Evolutionary conservation across 306 rosid genomes (phyloP), one percentile per base, ranked within the genome.

Genomic region (Cicer pinnatifidum): DNA sequence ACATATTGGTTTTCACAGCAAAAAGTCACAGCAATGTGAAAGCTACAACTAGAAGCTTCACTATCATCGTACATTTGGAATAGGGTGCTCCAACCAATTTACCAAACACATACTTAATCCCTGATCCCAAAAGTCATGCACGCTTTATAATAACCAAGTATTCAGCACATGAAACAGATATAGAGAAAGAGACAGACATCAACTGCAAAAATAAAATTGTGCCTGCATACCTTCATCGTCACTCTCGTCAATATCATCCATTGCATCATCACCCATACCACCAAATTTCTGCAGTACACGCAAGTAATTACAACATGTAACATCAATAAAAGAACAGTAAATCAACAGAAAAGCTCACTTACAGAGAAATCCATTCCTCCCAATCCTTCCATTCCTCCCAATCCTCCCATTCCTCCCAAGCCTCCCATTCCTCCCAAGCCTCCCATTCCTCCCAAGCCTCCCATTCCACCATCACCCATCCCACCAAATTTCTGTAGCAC

Each of bases 361-460:
- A 94, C 99, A 82, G 95, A 94, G 85, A 94, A 91, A 79, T 94
- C 99, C 99, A 94, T 91, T 47, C 95, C 98, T 52, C 92, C 97
- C 76, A 89, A 1, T 16, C 70, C 78, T 47, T 8, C 72, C 72
- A 67, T 46, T 3, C 72, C 72, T 46, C 72, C 72, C 16, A 67
- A 0, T 2, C 74, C 75, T 35, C 70, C 78, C 13, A 59, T 1
- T 12, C 66, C 63, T 0, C 60, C 60, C 7, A 54, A 9, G 4
- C 61, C 61, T 0, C 60, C 60, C 12, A 59, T 1, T 12, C 66
- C 63, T 0, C 60, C 60, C 7, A 54, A 9, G 4, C 61, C 61
- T 0, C 60, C 60, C 12, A 54, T 20, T 9, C 61, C 61, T 0
- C 58, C 58, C 28, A 52, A 7, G 8, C 59, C 59, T 1, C 63